Base-by-base conservation (phyloP, 345 rosid species). In the Heritiera fomes region DNA sequence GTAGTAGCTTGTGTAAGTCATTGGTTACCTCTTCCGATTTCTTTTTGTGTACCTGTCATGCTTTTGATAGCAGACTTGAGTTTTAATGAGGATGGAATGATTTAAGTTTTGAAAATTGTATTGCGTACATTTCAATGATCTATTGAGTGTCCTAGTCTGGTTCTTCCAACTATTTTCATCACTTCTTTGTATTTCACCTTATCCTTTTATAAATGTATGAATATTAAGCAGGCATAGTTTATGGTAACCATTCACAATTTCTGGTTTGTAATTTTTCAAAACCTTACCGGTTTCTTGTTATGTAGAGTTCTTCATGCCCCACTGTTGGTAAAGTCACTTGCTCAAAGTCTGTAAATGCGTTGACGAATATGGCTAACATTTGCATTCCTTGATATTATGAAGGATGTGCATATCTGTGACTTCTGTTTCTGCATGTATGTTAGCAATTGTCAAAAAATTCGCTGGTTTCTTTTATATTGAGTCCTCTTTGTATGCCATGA, bases 371-470 rank as follows among this genome's bases (percentile, higher is more conserved):
- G 7, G 12, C 5, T 49, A 23, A 5, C 43, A 62, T 62, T 32
- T 70, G 1, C 58, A 47, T 70, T 70, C 10, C 58, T 47, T 70
- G 20, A 13, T 28, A 70, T 49, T 50, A 13, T 47, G 40, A 70
- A 70, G 34, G 40, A 47, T 28, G 1, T 49, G 41, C 75, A 30
- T 49, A 28, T 28, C 41, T 70, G 40, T 47, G 75, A 71, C 23
- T 28, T 28, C 75, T 50, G 38, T 71, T 30, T 69, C 56, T 69
- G 55, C 73, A 69, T 50, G 43, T 13, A 15, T 71, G 43, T 49
- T 70, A 47, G 67, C 32, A 62, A 32, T 62, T 30, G 41, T 62
- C 67, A 18, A 32, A 62, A 62, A 12, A 2, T 71, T 50, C 50
- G 20, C 59, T 49, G 41, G 75, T 71, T 71, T 62, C 41, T 71